Base-by-base conservation (phyloP, 495 filamentous ascomycete genomes). In the Thermochaetoides thermophila region DNA sequence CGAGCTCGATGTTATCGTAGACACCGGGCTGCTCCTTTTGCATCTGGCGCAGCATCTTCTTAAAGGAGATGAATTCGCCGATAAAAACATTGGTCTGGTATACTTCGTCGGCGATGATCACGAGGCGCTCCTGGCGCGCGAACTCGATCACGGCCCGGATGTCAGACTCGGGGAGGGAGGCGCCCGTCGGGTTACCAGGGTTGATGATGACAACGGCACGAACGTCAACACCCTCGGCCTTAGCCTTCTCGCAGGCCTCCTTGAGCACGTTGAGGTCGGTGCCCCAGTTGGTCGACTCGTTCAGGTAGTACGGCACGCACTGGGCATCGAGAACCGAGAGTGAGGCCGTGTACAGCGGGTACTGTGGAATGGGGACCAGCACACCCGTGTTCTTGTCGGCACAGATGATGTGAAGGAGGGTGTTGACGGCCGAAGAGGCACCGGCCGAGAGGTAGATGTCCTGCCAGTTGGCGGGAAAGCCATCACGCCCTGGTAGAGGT, bases 81-180 rank as follows among this genome's bases (percentile, higher is more conserved):
- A 76, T 52, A 61, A 96, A 97, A 44, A 97, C 78, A 55, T 97
- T 97, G 50, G 91, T 96, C 60, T 97, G 89, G 71, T 97, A 97
- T 6, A 97, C 89, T 59, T 97, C 89, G 46, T 97, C 89, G 35
- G 91, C 89, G 25, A 97, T 63, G 25, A 95, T 63, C 10, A 96
- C 85, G 11, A 97, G 69, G 34, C 76, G 75, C 63, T 96, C 72
- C 54, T 86, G 66, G 7, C 79, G 76, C 17, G 91, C 89, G 31
- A 95, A 74, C 15, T 84, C 68, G 30, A 96, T 68, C 3, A 96
- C 81, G 37, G 68, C 60, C 45, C 73, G 71, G 53, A 97, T 78
- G 47, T 92, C 86, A 10, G 74, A 69, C 29, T 76, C 61, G 25
- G 73, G 59, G 16, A 97, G 69, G 37, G 76, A 84, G 30, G 84